Evolutionary conservation across 2,329 filamentous ascomycete genomes (phyloP), one percentile per base, ranked within the genome.

Genomic region (Xylariales sp.): DNA sequence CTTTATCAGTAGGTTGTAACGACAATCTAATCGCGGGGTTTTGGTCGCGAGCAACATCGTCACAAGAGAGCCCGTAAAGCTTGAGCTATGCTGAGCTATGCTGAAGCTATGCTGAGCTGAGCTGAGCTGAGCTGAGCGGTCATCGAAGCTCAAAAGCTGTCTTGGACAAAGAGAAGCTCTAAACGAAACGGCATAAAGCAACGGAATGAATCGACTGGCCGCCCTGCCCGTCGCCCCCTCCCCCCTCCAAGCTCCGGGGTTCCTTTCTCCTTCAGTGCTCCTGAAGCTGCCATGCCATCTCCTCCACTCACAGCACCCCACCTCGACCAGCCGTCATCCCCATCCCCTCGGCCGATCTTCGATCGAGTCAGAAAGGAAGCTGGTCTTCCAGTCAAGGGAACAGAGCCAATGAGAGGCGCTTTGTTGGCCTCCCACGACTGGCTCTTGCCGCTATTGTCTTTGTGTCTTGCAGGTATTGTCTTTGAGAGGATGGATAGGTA

Each of bases 301-400:
- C 22, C 18, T 38, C 22, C 19, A 39, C 25, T 28, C 15, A 29
- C 25, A 27, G 12, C 25, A 39, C 4, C 16, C 31, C 31, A 32
- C 31, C 31, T 28, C 25, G n/a, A 32, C 31, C 31, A 32, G 31
- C 31, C 31, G 15, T 32, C 31, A 32, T 9, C 31, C 31, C 31
- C 25, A 8, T n/a, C 8, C 11, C 31, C 21, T 21, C 20, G 25
- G 31, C 31, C 31, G 39, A 42, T 42, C 39, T 20, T 43, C 34
- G 27, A 36, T 55, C 54, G 55, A 57, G 56, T 59, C 55, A 58
- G 51, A 54, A 53, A 53, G 52, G 51, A 52, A 58, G 48, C 50
- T 52, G 48, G 51, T n/a, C 24, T 8, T 32, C 31, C 21, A 29
- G 16, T 18, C 29, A 45, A 25, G 35, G 31, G 36, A 20, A 38